Evolutionary conservation across 257 asterid genomes (phyloP), one percentile per base, ranked within the genome.

Genomic region (Striga asiatica): DNA sequence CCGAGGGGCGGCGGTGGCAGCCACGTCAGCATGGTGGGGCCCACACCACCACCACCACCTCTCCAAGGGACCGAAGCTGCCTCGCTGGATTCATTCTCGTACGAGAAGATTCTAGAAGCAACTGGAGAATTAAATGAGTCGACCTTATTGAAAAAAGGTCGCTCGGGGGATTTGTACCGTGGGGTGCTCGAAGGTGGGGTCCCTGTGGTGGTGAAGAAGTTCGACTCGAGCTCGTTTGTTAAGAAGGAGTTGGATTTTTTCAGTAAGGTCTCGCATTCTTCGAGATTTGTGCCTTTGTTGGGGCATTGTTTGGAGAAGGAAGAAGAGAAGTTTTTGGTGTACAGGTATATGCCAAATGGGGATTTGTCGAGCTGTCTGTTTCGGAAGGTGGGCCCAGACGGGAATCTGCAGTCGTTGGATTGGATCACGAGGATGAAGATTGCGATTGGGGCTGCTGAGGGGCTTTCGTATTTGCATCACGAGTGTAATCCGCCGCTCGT

Each of bases 221-320:
- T 88, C 3, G 80, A 78, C 80, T 64, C 78, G 67, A 49, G 35
- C 37, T 73, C 87, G 2, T 66, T 83, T 0, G 78, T 64, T 8
- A 88, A 74, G 69, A 81, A 71, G 72, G 97, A 92, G 55, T 67
- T 92, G 73, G 88, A 74, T 45, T 58, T 88, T 50, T 81, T 88
- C 65, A 73, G 79, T 73, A 82, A 75, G 73, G 71, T 81, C 55
- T 84, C 94, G 43, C 84, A 85, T 69, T 74, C 89, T 37, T n/a
- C n/a, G n/a, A 76, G 97, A 64, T 66, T 92, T 37, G 93, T 92
- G 17, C 93, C 94, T 39, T 79, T 88, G 21, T 66, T 92, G 61
- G 99, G 99, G 49, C 85, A 88, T 69, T 88, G 94, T 63, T 70
- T 88, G 91, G 99, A 82, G 76, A 81, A 84, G 46, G 99, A 88